Conservation (phyloP, 2,329 filamentous ascomycete genomes). For the Taxawa tesnikishii region DNA sequence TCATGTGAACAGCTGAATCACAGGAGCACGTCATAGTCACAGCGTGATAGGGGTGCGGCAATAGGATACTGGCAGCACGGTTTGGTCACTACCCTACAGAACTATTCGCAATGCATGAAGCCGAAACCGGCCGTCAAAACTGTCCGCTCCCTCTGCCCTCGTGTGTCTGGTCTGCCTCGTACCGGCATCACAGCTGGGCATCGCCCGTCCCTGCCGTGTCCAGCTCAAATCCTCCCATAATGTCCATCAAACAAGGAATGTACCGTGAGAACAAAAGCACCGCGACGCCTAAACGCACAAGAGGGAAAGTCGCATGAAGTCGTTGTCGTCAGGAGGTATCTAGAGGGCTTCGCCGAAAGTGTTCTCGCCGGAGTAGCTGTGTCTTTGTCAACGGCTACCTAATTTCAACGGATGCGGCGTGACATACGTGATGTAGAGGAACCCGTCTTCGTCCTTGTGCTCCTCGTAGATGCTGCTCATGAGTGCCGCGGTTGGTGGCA, state of each 20-base stretch:
- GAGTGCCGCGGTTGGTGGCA: slow-evolving; percentile 88
- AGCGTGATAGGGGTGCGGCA: neutral
- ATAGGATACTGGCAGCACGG: neutral
- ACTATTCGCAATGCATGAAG: too few relatives aligned
- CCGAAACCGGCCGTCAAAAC: too few relatives aligned
- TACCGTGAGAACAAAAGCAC: neutral
- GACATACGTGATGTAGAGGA: slow-evolving; percentile 90
- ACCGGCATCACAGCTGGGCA: too few relatives aligned
- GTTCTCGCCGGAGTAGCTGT: slow-evolving; percentile 92
- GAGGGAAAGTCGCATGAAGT: neutral
- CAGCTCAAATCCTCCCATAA: too few relatives aligned
- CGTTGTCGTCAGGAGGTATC: neutral
- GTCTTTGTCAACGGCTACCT: slow-evolving; percentile 9
- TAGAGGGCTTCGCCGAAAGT: slow-evolving; percentile 61
- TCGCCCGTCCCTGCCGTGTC: too few relatives aligned
- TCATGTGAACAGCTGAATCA: too few relatives aligned
- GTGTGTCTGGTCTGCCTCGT: too few relatives aligned
- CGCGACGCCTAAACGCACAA: neutral
- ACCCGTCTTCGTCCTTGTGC: slow-evolving; percentile 80
- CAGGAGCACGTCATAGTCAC: neutral
- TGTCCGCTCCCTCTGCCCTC: too few relatives aligned
- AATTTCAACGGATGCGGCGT: too few relatives aligned
- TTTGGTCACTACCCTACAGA: neutral
- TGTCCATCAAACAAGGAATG: too few relatives aligned
- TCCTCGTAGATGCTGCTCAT: slow-evolving; percentile 99